Evolutionary conservation across 108 stramenopile genomes (phyloP), one percentile per base, ranked within the genome.

Genomic region (Skeletonema potamos): DNA sequence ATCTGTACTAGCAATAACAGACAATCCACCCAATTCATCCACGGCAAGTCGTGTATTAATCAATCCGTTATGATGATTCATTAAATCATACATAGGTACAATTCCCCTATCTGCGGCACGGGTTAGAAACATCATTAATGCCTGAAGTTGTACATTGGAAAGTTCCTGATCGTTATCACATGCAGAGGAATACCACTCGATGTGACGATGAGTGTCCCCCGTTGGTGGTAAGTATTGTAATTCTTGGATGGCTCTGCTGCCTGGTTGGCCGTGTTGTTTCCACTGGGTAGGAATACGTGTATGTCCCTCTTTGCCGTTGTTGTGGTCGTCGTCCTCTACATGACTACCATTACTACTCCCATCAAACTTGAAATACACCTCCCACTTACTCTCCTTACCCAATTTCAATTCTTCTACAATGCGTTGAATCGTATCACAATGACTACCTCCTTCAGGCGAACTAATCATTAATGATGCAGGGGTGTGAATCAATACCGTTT

Each of bases 1-100:
- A n/a, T 70, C 64, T 1, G 69, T 70, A 18, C 63, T 15, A 0
- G 80, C 64, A 32, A 55, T 56, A 1, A 81, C 69, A 20, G 37
- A 63, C n/a, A 81, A 33, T 66, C 80, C 80, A 27, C 54, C 72
- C 3, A 60, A 54, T 6, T 63, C 67, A 44, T 74, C 73, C 3
- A 48, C 41, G 34, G 28, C 20, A 10, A 74, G 69, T 0, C 26
- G 18, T 10, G 80, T 81, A 48, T 81, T 81, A 37, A 81, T 81
- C 15, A 65, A 48, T 30, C 80, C 80, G 37, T 74, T 81, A 58
- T 81, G 73, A 46, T 81, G 80, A 67, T 81, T 81, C 73, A 81
- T 81, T 24, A 81, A 57, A 71, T 81, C 79, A 66, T 81, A 81
- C 41, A 81, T 37, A 0, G 80, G 80, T 34, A 74, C 56, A 27